These are phyloP conservation scores for Patellifolia procumbens DNA, from an alignment of 179 eudicot species.

Conservation along the genomic window DNA sequence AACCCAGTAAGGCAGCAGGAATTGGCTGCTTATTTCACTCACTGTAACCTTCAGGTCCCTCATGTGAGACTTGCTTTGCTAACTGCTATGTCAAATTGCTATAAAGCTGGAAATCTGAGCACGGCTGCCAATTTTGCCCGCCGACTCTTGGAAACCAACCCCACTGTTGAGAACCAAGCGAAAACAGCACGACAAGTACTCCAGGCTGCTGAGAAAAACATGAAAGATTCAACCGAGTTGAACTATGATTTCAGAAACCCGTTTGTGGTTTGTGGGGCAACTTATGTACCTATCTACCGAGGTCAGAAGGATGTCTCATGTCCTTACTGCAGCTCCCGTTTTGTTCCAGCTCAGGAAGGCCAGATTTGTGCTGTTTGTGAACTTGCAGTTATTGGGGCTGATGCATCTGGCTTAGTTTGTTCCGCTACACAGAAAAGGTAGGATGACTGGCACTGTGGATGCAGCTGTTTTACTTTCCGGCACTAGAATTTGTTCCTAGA, in stretches of 20 bases:
- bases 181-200: constrained; percentile 58
- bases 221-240: constrained; percentile 57
- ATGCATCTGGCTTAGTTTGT: constrained; percentile 87
- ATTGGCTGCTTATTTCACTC: constrained; percentile 74
- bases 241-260: constrained; percentile 90
- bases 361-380: constrained; percentile 83
- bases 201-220: constrained; percentile 72
- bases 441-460: constrained; percentile 3
- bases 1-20: constrained; percentile 66
- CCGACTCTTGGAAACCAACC: constrained; percentile 62
- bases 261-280: constrained; percentile 82
- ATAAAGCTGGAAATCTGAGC: constrained; percentile 50
- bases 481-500: constrained; percentile 18
- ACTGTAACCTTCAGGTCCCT: constrained; percentile 71
- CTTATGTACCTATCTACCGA: constrained; percentile 79
- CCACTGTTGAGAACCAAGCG: constrained; percentile 52
- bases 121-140: constrained; percentile 68
- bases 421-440: constrained; percentile 77
- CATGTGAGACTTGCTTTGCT: constrained; percentile 70
- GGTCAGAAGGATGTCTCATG: constrained; percentile 81
- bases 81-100: constrained; percentile 70
- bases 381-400: constrained; percentile 74
- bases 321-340: constrained; percentile 76
- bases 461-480: constrained; percentile 15
- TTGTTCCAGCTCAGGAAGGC: constrained; percentile 75